Evolutionary conservation across 768 basidiomycete species (phyloP).

Genomic region (Suillus cothurnatus): DNA sequence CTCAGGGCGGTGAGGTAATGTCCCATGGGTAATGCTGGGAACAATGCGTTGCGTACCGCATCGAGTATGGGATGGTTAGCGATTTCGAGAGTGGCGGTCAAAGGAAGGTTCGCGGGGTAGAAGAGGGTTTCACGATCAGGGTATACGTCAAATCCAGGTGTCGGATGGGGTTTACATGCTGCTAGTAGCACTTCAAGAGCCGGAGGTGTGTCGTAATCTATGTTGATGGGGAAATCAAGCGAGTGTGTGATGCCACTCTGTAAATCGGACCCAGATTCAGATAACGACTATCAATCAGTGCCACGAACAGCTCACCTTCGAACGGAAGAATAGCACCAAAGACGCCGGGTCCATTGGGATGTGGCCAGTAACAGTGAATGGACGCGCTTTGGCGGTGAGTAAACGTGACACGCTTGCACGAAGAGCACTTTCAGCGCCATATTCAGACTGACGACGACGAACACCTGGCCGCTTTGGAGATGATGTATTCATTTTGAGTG

Average conservation of each 20-base stretch:
- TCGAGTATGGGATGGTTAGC: slow-evolving; percentile 83
- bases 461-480: slow-evolving; percentile 34
- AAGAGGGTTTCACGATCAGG: slow-evolving; percentile 66
- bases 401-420: slow-evolving; percentile 57
- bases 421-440: slow-evolving; percentile 54
- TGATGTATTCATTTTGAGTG: slow-evolving; percentile 35
- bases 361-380: slow-evolving; percentile 67
- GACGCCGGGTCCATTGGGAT: slow-evolving; percentile 71
- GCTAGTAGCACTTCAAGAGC: slow-evolving; percentile 78
- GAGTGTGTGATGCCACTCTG: slow-evolving; percentile 81
- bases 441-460: slow-evolving; percentile 42
- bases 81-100: slow-evolving; percentile 77
- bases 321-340: slow-evolving; percentile 75
- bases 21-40: slow-evolving; percentile 67
- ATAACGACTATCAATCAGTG: background rate
- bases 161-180: slow-evolving; percentile 68
- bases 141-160: slow-evolving; percentile 52
- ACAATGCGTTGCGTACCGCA: slow-evolving; percentile 69
- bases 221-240: slow-evolving; percentile 80
- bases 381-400: slow-evolving; percentile 57
- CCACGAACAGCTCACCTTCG: slow-evolving; percentile 54
- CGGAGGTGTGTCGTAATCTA: slow-evolving; percentile 73
- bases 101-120: slow-evolving; percentile 71
- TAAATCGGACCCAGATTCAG: slow-evolving; percentile 13
- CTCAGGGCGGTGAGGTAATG: slow-evolving; percentile 69